Evolutionary conservation across 371 early-diverging fungal species (phyloP).

Genomic region (Chytridiales sp.): DNA sequence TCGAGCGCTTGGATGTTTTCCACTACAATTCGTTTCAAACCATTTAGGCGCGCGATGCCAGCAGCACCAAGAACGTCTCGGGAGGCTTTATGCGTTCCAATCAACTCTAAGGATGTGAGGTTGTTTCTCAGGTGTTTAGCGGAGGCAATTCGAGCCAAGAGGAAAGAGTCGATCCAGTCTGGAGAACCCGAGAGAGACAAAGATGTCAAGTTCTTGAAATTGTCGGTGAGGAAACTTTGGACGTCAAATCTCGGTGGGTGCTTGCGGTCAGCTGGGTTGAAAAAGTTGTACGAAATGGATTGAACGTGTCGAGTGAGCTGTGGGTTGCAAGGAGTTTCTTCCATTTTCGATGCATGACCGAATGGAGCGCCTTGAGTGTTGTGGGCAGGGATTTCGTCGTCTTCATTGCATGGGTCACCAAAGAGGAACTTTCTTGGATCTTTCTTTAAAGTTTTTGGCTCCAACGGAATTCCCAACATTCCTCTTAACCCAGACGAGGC

Average conservation of each 20-base stretch:
- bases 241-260: constrained; percentile 24
- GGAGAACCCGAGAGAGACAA: constrained; percentile 17
- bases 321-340: not conserved
- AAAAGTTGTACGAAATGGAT: constrained; percentile 14
- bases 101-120: constrained; percentile 10
- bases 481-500: constrained; percentile 3
- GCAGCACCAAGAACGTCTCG: not conserved
- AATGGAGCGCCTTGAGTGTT: not conserved
- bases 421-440: constrained; percentile 8
- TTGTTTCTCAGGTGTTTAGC: not conserved
- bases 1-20: constrained; percentile 6
- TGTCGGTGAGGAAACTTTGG: constrained; percentile 19
- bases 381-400: no score
- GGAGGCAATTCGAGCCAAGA: constrained; percentile 12
- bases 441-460: not conserved
- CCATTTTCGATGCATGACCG: not conserved
- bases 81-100: constrained; percentile 8
- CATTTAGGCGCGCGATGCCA: not conserved
- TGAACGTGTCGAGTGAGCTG: constrained; percentile 11
- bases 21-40: constrained; percentile 10
- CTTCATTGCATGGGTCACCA: not conserved
- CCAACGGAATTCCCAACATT: constrained; percentile 2
- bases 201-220: constrained; percentile 14
- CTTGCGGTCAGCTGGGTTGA: constrained; percentile 12
- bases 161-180: constrained; percentile 24